phyloP scores from a whole-genome alignment of 805 yeast genomes.

The Starmera amethionina region DNA sequence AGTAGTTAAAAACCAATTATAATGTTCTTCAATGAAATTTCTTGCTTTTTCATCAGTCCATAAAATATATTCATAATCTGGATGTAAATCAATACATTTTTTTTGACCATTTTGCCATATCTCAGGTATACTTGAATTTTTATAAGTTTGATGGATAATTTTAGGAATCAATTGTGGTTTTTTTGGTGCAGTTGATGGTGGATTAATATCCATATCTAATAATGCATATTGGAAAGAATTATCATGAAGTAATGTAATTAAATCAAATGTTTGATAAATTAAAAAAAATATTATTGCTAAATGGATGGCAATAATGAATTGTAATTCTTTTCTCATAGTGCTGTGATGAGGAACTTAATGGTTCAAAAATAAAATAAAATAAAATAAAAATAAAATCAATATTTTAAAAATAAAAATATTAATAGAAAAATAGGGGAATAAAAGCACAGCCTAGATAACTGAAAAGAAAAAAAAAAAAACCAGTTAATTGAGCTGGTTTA shows the following conservation, averaged over 20 bases:
- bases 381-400: too few species aligned
- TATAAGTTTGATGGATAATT: slow-evolving; percentile 90
- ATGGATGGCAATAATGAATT: slow-evolving; percentile 52
- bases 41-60: slow-evolving; percentile 88
- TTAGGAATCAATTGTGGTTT: slow-evolving; percentile 65
- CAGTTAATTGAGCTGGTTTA: too few species aligned
- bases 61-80: slow-evolving; percentile 76
- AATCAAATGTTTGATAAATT: slow-evolving; percentile 54
- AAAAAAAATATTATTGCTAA: slow-evolving; percentile 31
- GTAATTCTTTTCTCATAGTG: slow-evolving; percentile 55
- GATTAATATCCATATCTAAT: slow-evolving; percentile 51
- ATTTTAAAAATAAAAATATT: too few species aligned
- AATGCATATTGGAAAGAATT: slow-evolving; percentile 59
- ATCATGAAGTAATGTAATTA: slow-evolving; percentile 65
- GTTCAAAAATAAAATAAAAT: too few species aligned
- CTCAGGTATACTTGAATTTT: slow-evolving; percentile 68
- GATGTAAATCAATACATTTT: slow-evolving; percentile 68
- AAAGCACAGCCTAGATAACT: too few species aligned
- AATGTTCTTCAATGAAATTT: slow-evolving; percentile 67
- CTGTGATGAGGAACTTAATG: too few species aligned
- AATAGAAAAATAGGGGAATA: too few species aligned
- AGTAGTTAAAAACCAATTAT: slow-evolving; percentile 77
- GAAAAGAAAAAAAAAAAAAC: too few species aligned
- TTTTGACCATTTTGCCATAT: slow-evolving; percentile 74
- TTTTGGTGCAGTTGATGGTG: slow-evolving; percentile 29